A percentile compares a stretch with the other conserved stretches of the same genome.
These are phyloP conservation scores for Rhizopus delemar DNA, from an alignment of 371 early-diverging fungal genomes.

Conservation along the genomic window DNA sequence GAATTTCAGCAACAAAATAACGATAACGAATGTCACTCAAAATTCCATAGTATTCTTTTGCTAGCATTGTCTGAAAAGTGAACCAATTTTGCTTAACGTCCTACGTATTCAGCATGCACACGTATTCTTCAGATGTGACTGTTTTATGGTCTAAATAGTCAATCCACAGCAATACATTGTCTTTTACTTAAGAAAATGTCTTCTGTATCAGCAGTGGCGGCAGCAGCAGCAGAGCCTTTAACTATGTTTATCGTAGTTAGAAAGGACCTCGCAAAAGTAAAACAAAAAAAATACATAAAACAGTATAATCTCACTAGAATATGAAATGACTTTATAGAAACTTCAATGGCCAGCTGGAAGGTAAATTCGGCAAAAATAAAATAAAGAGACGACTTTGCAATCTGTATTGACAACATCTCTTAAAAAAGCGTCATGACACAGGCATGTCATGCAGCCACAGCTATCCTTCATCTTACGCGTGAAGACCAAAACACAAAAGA, in stretches of 20 bases:
- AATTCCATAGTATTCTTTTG: too few species aligned
- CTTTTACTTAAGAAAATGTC: neutral
- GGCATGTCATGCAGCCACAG: constrained; percentile 84
- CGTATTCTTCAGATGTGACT: too few species aligned
- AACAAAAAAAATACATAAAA: constrained; percentile 1
- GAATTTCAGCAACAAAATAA: too few species aligned
- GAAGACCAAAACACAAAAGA: constrained; percentile 59
- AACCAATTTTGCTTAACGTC: too few species aligned
- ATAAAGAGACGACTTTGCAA: neutral
- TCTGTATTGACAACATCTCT: neutral
- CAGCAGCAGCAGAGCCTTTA: constrained; percentile 53
- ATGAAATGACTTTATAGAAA: constrained; percentile 33
- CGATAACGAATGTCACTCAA: too few species aligned
- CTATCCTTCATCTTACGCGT: constrained; percentile 63
- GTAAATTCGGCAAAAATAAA: constrained; percentile 37
- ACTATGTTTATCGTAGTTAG: constrained; percentile 85
- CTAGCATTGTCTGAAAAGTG: too few species aligned
- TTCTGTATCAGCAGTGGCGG: constrained; percentile 10
- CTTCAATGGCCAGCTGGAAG: constrained; percentile 79
- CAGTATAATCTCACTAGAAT: neutral
- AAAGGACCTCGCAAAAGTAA: constrained; percentile 80
- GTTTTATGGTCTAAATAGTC: too few species aligned
- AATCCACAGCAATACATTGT: too few species aligned
- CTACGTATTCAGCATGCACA: too few species aligned
- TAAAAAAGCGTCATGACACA: constrained; percentile 74